These are phyloP conservation scores for Schizophyllum amplum DNA, from an alignment of 1,284 basidiomycete species.

Conservation along the genomic window DNA sequence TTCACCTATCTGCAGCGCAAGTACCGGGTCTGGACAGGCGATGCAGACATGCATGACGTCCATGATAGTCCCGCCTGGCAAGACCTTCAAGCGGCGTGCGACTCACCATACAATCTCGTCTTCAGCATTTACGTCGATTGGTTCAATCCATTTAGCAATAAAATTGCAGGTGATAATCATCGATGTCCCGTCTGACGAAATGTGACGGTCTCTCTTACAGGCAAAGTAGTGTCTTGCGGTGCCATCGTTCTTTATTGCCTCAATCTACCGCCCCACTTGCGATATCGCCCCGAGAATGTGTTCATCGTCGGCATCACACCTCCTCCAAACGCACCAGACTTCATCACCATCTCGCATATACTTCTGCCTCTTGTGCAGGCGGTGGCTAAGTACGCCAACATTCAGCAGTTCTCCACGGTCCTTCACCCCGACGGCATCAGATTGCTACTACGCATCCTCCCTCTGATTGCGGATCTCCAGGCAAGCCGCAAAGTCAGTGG, in stretches of 20 bases:
- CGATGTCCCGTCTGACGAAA: too few species aligned
- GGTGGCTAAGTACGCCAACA: too few species aligned
- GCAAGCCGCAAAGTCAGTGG: conserved; percentile 22
- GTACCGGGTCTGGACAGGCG: background rate
- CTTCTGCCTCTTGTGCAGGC: too few species aligned
- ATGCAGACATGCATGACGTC: conserved; percentile 15
- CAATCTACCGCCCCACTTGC: conserved; percentile 18
- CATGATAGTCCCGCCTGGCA: conserved; percentile 15
- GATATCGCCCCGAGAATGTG: conserved; percentile 18
- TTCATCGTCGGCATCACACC: conserved; percentile 21
- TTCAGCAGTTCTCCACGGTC: conserved; percentile 9
- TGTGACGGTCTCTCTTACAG: conserved; percentile 4
- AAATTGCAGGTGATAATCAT: conserved; percentile 14
- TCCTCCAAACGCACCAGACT: conserved; percentile 11
- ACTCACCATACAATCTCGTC: conserved; percentile 14
- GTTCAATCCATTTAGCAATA: conserved; percentile 24
- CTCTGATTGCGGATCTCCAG: conserved; percentile 22
- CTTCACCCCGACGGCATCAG: conserved; percentile 17
- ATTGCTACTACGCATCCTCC: conserved; percentile 15
- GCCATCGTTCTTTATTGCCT: conserved; percentile 19
- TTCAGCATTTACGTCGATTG: conserved; percentile 30
- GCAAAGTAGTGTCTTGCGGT: conserved; percentile 18
- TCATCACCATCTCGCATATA: conserved; percentile 13
- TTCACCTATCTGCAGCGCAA: background rate
- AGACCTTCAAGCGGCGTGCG: conserved; percentile 2